Percentiles rank a stretch among this genome's conserved stretches.
Conservation (phyloP, 345 rosid genomes). For the Sisymbrium altissimum region DNA sequence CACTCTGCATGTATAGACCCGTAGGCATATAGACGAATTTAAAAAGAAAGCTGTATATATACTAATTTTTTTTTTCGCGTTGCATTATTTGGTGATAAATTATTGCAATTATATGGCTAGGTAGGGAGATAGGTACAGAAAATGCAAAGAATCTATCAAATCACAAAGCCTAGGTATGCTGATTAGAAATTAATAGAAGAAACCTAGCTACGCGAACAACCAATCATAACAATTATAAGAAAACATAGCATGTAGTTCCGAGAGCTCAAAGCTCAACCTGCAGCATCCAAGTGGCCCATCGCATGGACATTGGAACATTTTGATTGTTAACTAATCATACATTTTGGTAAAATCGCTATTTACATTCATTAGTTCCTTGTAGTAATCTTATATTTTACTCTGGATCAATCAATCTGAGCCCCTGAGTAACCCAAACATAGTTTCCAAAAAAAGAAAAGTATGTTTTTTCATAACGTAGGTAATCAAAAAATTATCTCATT, state of each 20-base stretch:
- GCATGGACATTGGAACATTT: not conserved
- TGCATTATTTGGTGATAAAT: constrained; percentile 24
- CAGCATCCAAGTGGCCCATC: constrained; percentile 9
- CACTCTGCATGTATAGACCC: not conserved
- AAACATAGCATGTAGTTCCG: not conserved
- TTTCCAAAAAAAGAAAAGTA: no score
- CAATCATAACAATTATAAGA: not conserved
- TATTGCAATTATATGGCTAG: constrained; percentile 11
- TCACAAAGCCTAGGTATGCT: constrained; percentile 13
- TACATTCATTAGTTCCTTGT: not conserved
- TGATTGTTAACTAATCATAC: not conserved
- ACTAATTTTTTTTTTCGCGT: not conserved
- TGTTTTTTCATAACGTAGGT: no score
- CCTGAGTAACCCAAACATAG: no score
- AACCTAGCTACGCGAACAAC: constrained; percentile 6
- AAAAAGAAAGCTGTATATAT: not conserved
- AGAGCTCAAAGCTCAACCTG: constrained; percentile 1
- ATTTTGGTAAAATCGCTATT: not conserved
- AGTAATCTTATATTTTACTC: no score
- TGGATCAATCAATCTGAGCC: no score
- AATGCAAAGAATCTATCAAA: constrained; percentile 17
- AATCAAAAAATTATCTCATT: no score
- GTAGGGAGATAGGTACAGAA: constrained; percentile 10
- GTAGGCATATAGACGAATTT: not conserved
- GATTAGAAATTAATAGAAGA: not conserved